phyloP scores from a whole-genome alignment of 176 grass and related monocot species.

The Musa troglodytarum region DNA sequence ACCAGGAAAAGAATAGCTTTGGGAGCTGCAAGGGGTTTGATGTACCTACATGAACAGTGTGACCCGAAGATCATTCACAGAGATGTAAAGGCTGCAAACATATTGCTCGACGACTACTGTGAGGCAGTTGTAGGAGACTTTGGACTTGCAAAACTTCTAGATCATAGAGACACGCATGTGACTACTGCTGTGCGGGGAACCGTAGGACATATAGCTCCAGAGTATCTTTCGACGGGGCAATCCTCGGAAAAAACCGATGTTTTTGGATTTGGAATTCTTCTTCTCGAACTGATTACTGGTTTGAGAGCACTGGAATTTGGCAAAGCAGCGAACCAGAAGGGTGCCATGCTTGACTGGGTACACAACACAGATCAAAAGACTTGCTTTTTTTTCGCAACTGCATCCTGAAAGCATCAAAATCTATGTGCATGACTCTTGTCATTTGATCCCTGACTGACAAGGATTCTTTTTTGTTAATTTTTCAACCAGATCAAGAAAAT shows the following conservation, averaged over 20 bases:
- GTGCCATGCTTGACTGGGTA: conserved; percentile 98
- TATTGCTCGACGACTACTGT: conserved; percentile 69
- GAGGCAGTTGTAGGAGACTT: conserved; percentile 90
- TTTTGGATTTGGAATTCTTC: conserved; percentile 89
- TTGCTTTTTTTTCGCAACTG: no score
- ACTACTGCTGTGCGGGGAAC: conserved; percentile 87
- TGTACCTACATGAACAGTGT: conserved; percentile 94
- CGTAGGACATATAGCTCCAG: conserved; percentile 83
- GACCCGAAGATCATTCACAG: conserved; percentile 98
- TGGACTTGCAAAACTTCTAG: conserved; percentile 79
- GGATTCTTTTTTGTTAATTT: not conserved
- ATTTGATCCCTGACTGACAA: not conserved
- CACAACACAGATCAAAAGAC: not conserved
- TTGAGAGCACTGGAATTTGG: conserved; percentile 80
- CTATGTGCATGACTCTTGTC: no score
- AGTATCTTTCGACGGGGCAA: conserved; percentile 93
- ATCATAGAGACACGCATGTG: conserved; percentile 77
- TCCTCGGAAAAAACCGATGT: conserved; percentile 91
- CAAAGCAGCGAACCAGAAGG: conserved; percentile 80
- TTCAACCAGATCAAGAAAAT: conserved; percentile 84
- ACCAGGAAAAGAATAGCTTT: conserved; percentile 80
- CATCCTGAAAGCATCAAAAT: no score
- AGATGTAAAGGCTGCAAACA: conserved; percentile 87
- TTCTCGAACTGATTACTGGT: conserved; percentile 80
- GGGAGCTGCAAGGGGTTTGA: conserved; percentile 70